Base-by-base conservation (phyloP, 306 rosid genomes). In the Vigna radiata region DNA sequence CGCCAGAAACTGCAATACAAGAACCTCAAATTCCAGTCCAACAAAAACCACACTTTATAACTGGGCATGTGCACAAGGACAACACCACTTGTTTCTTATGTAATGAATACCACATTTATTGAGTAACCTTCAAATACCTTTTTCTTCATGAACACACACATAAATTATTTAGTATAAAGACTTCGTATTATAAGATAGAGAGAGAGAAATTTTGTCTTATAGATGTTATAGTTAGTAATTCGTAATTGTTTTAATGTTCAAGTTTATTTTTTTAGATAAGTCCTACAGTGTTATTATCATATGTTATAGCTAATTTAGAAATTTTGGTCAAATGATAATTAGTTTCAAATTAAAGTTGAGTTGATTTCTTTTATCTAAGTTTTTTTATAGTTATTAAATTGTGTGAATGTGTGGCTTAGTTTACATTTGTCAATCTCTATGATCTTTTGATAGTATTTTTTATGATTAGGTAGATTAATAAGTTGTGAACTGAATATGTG, bases 21-120 rank as follows among this genome's bases (percentile, higher is more conserved):
- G 37, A 5, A 58, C 5, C 46, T 48, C 53, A 48, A 15, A 5
- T 14, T 48, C 8, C 7, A 48, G 6, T 16, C 5, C 3, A 2
- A 48, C 53, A 11, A 17, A 1, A 6, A 50, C 56, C 56, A 7
- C 23, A 52, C 1, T 17, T 1, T n/a, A 17, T 9, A 8, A 52
- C 65, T 3, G 49, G 39, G 33, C 71, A 58, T 9, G 18, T 17
- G 1, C 39, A 67, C 36, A 37, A 37, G 31, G 59, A 54, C 8
- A 17, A 46, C 36, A 18, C 0, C 33, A 11, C 46, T 0, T 80
- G 79, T 64, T 19, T 19, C 23, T 43, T 31, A 52, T 80, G 83
- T 66, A 46, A 55, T 8, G 71, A 19, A 25, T n/a, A 44, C 17
- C 70, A 78, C 13, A 1, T 2, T 8, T 41, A 41, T 8, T 47